Percentiles rank a stretch among this genome's conserved stretches.
Evolutionary conservation across 768 basidiomycete species (phyloP).

Genomic region (Coprinopsis marcescibilis): DNA sequence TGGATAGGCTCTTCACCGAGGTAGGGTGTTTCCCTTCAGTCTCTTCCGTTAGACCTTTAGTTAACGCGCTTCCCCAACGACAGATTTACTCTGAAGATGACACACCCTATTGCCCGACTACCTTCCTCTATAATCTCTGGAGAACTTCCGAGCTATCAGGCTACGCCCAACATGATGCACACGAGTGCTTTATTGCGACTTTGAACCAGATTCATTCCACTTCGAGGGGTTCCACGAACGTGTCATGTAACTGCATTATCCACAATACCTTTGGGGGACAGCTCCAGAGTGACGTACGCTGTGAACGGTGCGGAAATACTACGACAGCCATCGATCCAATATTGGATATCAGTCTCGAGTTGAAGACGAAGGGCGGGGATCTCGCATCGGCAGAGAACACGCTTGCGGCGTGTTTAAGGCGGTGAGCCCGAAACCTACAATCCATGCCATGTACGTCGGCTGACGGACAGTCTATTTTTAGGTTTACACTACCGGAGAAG

Average conservation of each 20-base stretch:
- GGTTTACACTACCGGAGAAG: constrained; percentile 84
- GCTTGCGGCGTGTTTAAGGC: constrained; percentile 66
- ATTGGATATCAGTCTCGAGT: constrained; percentile 84
- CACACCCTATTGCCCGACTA: constrained; percentile 72
- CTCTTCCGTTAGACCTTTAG: background rate
- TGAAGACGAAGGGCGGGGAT: constrained; percentile 47
- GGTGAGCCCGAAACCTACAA: constrained; percentile 51
- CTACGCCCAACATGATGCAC: constrained; percentile 92
- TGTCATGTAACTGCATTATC: constrained; percentile 85
- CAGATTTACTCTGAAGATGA: constrained; percentile 56
- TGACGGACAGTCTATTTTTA: constrained; percentile 19
- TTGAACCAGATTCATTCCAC: constrained; percentile 85
- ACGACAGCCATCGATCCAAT: constrained; percentile 84
- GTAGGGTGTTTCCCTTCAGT: constrained; percentile 26
- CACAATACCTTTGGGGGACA: constrained; percentile 87
- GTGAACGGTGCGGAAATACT: constrained; percentile 75
- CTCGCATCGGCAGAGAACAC: constrained; percentile 50
- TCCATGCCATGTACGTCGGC: constrained; percentile 10
- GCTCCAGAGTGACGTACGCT: constrained; percentile 84
- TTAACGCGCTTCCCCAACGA: background rate
- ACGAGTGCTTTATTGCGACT: constrained; percentile 79
- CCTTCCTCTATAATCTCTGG: constrained; percentile 84
- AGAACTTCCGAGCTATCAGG: constrained; percentile 78
- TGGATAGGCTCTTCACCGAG: constrained; percentile 82
- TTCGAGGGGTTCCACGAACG: constrained; percentile 66